These are phyloP conservation scores for Wilcoxina mikolae DNA, from an alignment of 495 filamentous ascomycete species.

Conservation along the genomic window DNA sequence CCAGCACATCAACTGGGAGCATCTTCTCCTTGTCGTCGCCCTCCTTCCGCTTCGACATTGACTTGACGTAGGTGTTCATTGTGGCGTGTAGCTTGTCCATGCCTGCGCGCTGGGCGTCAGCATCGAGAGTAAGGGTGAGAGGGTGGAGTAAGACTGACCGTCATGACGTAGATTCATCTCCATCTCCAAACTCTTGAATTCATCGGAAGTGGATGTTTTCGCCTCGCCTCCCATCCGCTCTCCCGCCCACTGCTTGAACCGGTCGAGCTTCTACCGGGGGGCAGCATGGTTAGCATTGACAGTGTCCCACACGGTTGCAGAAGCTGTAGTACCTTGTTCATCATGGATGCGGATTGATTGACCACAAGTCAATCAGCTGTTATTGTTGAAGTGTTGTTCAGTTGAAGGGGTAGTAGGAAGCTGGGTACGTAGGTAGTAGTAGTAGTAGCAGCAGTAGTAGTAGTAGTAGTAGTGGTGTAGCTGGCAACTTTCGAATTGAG, in stretches of 20 bases:
- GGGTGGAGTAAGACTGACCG: constrained; percentile 39
- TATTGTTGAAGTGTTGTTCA: too few species aligned
- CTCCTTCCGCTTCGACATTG: constrained; percentile 72
- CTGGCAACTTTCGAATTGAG: too few species aligned
- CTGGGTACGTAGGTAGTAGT: too few species aligned
- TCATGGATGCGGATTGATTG: not conserved
- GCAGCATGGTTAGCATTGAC: not conserved
- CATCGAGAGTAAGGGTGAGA: not conserved
- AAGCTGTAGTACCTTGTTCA: constrained; percentile 6
- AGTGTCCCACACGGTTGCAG: not conserved
- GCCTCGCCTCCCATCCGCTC: constrained; percentile 92
- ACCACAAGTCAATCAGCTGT: too few species aligned
- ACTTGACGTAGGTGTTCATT: constrained; percentile 80
- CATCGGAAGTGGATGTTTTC: constrained; percentile 76
- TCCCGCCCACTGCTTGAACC: constrained; percentile 96
- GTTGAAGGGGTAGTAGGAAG: too few species aligned
- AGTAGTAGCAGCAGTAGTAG: too few species aligned
- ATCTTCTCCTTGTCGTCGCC: constrained; percentile 64
- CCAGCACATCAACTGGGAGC: constrained; percentile 65
- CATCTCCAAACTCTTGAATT: constrained; percentile 82
- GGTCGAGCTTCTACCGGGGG: constrained; percentile 61
- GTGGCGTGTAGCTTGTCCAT: constrained; percentile 85
- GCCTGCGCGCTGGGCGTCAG: constrained; percentile 37
- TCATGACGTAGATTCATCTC: constrained; percentile 90
- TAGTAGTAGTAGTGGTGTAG: too few species aligned